Conservation (phyloP, 2,329 filamentous ascomycete genomes). For the Didymella keratinophila region DNA sequence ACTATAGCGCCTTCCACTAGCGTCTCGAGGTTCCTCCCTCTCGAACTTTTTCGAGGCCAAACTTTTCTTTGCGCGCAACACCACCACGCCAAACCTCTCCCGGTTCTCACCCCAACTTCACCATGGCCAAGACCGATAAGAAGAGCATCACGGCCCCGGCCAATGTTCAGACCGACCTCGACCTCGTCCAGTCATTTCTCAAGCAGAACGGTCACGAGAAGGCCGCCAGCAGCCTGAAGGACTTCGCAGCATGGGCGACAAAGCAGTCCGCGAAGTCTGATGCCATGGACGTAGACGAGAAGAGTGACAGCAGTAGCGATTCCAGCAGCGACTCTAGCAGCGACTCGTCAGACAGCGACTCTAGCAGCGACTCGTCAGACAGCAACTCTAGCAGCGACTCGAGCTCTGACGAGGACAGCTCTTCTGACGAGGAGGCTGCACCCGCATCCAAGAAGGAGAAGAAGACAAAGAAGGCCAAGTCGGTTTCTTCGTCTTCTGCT, state of each 20-base stretch:
- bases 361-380: constrained; percentile 13
- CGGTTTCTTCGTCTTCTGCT: constrained; percentile 30
- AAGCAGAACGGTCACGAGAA: constrained; percentile 44
- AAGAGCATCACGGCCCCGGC: constrained; percentile 26
- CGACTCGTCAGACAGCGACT: constrained; percentile 12
- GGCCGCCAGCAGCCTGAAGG: constrained; percentile 39
- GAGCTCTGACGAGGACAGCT: constrained; percentile 45
- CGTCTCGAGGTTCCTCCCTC: constrained; percentile 16
- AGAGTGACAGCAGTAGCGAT: constrained; percentile 35
- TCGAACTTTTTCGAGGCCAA: constrained; percentile 25
- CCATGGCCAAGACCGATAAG: constrained; percentile 39
- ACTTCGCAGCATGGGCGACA: constrained; percentile 43
- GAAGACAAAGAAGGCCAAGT: constrained; percentile 29
- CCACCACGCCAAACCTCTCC: not conserved
- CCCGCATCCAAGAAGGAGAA: constrained; percentile 28
- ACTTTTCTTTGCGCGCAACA: constrained; percentile 28
- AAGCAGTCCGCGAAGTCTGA: constrained; percentile 25
- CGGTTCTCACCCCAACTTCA: constrained; percentile 1
- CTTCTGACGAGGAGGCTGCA: constrained; percentile 31
- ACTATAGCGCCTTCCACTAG: constrained; percentile 22
- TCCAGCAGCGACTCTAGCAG: constrained; percentile 25
- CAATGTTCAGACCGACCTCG: constrained; percentile 29
- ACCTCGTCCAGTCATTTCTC: constrained; percentile 48
- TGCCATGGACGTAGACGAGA: constrained; percentile 43
- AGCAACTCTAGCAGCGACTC: constrained; percentile 20